Evolutionary conservation across 306 rosid species (phyloP).

Genomic region (Sechiopsis laciniata): DNA sequence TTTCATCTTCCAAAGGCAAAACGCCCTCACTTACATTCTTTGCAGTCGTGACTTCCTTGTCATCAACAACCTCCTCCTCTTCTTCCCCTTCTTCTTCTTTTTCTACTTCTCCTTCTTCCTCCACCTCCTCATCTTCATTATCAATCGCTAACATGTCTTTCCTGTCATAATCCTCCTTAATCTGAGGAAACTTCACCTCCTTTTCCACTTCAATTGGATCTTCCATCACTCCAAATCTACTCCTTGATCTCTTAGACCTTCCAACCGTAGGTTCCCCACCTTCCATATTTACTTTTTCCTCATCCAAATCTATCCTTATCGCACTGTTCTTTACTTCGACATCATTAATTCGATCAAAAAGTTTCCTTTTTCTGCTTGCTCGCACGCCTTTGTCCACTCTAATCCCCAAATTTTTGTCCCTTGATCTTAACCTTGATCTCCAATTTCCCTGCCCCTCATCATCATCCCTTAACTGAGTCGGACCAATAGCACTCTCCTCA

Average conservation of each 20-base stretch:
- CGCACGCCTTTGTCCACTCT: conserved; percentile 33
- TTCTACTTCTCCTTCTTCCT: neutral
- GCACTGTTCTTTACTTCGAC: conserved; percentile 26
- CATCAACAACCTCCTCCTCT: conserved; percentile 28
- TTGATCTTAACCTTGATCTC: conserved; percentile 64
- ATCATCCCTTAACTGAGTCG: conserved; percentile 23
- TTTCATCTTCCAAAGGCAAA: conserved; percentile 20
- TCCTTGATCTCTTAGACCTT: conserved; percentile 45
- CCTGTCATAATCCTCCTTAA: conserved; percentile 13
- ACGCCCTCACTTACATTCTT: conserved; percentile 28
- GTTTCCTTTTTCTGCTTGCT: conserved; percentile 52
- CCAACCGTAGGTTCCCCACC: conserved; percentile 38
- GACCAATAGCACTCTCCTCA: conserved; percentile 29
- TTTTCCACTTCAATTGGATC: conserved; percentile 29
- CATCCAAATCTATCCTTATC: conserved; percentile 29
- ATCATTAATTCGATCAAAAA: conserved; percentile 37
- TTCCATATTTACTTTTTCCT: conserved; percentile 37
- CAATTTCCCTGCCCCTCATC: conserved; percentile 35
- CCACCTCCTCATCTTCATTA: conserved; percentile 1
- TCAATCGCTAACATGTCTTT: neutral
- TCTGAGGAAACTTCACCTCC: conserved; percentile 24
- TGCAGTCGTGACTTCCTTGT: conserved; percentile 32
- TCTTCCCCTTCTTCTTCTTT: conserved; percentile 14
- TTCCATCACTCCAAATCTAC: conserved; percentile 44
- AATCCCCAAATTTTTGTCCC: conserved; percentile 35